A percentile compares a stretch with the other conserved stretches of the same genome.
Conservation (phyloP, 2,329 filamentous ascomycete genomes). For the Cladosporium cucumerinum region DNA sequence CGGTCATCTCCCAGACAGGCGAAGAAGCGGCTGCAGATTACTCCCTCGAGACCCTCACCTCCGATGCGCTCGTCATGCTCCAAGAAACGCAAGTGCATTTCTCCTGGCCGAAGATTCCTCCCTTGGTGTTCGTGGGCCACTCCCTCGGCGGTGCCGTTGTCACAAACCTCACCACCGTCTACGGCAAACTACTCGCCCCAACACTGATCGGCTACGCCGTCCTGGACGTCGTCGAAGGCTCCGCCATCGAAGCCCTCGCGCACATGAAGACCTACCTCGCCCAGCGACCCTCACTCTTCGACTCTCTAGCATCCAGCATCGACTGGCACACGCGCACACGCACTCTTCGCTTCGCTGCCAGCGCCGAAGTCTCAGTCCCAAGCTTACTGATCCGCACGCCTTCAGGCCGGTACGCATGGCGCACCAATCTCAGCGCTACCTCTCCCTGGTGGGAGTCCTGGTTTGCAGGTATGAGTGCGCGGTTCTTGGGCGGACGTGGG, state of each 20-base stretch:
- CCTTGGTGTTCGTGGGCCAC: conserved; percentile 81
- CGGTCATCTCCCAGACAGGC: conserved; percentile 46
- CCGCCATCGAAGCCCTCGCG: conserved; percentile 88
- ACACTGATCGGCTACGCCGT: conserved; percentile 81
- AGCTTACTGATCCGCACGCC: conserved; percentile 59
- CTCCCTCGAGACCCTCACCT: conserved; percentile 66
- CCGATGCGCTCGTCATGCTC: conserved; percentile 70
- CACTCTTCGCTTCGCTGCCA: conserved; percentile 77
- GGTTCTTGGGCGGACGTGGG: conserved; percentile 77
- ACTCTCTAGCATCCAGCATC: conserved; percentile 73
- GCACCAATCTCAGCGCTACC: conserved; percentile 77
- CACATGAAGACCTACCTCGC: conserved; percentile 92
- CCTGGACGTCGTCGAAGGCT: conserved; percentile 91
- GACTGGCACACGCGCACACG: conserved; percentile 91
- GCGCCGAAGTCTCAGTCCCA: conserved; percentile 85
- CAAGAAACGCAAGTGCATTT: conserved; percentile 62
- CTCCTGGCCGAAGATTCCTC: conserved; percentile 70
- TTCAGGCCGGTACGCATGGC: conserved; percentile 66
- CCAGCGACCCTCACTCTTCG: conserved; percentile 73
- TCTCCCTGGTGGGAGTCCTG: conserved; percentile 92
- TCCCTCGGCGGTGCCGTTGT: conserved; percentile 90
- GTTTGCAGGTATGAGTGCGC: conserved; percentile 83
- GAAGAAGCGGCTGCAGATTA: conserved; percentile 57
- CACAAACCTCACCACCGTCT: conserved; percentile 70
- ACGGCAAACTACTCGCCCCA: conserved; percentile 52